A percentile compares a stretch with the other conserved stretches of the same genome.
phyloP scores from a whole-genome alignment of 768 basidiomycete species.

The Trametes elegans region DNA sequence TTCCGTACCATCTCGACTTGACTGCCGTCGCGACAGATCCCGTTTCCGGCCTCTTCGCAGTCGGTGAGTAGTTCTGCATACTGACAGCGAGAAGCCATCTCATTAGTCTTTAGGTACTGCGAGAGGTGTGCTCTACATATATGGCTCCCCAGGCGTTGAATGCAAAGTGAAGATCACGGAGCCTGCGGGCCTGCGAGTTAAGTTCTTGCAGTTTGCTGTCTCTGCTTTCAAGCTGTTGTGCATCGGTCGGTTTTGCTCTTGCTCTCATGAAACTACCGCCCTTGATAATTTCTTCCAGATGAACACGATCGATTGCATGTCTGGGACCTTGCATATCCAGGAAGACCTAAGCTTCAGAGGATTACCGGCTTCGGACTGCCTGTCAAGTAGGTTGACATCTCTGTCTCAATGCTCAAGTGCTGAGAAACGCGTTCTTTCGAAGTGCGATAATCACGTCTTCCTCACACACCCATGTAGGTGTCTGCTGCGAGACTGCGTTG shows the following conservation, averaged over 20 bases:
- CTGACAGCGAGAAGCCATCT: not conserved
- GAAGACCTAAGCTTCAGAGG: slow-evolving; percentile 50
- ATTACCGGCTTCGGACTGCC: slow-evolving; percentile 48
- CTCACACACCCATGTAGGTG: slow-evolving; percentile 67
- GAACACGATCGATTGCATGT: slow-evolving; percentile 52
- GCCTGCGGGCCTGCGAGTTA: slow-evolving; percentile 41
- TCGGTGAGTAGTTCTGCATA: slow-evolving; percentile 41
- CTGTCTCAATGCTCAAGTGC: not conserved
- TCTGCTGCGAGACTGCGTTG: not conserved
- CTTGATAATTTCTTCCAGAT: slow-evolving; percentile 33
- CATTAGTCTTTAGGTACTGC: slow-evolving; percentile 50
- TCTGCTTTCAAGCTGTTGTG: slow-evolving; percentile 55
- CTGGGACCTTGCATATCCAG: slow-evolving; percentile 55
- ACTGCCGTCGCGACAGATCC: slow-evolving; percentile 58
- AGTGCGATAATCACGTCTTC: slow-evolving; percentile 63
- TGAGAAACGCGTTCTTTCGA: not conserved
- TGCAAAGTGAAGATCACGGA: slow-evolving; percentile 46
- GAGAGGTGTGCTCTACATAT: slow-evolving; percentile 59
- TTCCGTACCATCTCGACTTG: slow-evolving; percentile 51
- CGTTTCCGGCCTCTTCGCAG: slow-evolving; percentile 56
- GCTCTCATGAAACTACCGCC: not conserved
- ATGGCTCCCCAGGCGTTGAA: slow-evolving; percentile 68
- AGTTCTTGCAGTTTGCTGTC: slow-evolving; percentile 61
- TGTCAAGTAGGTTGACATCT: slow-evolving; percentile 35
- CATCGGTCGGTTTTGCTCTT: slow-evolving; percentile 47